Percentiles rank a stretch among this genome's conserved stretches.
These are phyloP conservation scores for Lablab purpureus DNA, from an alignment of 306 rosid species.

Conservation along the genomic window DNA sequence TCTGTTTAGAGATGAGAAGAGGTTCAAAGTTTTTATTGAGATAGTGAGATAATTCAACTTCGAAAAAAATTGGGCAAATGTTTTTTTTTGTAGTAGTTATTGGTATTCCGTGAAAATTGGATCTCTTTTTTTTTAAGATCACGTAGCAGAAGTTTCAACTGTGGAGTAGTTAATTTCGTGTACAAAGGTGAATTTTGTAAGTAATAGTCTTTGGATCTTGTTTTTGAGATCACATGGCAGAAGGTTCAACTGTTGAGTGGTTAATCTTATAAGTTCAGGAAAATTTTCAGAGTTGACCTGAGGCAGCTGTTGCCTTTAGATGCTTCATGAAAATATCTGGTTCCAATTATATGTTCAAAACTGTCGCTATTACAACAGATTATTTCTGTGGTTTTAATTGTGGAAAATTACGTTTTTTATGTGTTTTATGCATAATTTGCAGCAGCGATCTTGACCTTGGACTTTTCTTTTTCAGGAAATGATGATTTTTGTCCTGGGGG, in stretches of 20 bases:
- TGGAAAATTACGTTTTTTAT: background rate
- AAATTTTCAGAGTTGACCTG: constrained; percentile 29
- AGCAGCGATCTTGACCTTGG: constrained; percentile 27
- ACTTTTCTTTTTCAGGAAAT: constrained; percentile 60
- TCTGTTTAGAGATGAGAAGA: constrained; percentile 37
- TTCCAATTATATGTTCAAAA: constrained; percentile 26
- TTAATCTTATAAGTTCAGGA: constrained; percentile 27
- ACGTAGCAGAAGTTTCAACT: background rate
- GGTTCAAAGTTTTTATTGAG: background rate
- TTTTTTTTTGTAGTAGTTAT: background rate
- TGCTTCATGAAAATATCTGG: constrained; percentile 21
- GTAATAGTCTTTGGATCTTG: constrained; percentile 5
- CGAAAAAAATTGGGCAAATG: background rate
- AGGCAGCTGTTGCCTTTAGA: constrained; percentile 17
- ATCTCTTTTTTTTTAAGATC: background rate
- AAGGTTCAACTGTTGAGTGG: background rate
- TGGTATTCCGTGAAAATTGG: constrained; percentile 1
- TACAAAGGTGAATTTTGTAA: background rate
- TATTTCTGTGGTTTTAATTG: background rate
- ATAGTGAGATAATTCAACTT: constrained; percentile 1
- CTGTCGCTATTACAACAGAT: constrained; percentile 4
- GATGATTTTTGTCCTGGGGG: constrained; percentile 84
- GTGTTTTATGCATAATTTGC: background rate
- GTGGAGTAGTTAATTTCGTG: background rate
- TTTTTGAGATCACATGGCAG: background rate